Base-by-base conservation (phyloP, 2,329 filamentous ascomycete genomes). In the Gaeumannomyces tritici region DNA sequence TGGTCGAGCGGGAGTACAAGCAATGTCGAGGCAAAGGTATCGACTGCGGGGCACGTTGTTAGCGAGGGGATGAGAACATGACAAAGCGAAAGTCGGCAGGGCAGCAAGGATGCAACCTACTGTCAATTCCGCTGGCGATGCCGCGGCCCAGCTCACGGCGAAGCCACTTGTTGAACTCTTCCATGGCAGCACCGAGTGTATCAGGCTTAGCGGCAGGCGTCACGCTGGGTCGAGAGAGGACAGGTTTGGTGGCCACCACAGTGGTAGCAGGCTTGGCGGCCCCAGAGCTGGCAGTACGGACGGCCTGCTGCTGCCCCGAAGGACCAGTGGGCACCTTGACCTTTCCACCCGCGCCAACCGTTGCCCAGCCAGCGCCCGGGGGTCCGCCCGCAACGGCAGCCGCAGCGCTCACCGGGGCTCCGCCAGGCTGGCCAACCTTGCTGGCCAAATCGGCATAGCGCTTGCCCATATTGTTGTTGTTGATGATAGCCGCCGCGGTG, bases 151-250 rank as follows among this genome's bases (percentile, higher is more conserved):
- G 80, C 72, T 95, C 88, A 62, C 86, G 83, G 68, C 89, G 86
- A 24, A 93, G 86, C 95, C 95, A 99, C 75, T 96, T 97, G 71
- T 87, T 88, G 74, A 99, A 96, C 74, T 98, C 95, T 55, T 96
- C 93, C 73, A 91, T 86, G 3, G 95, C 93, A 26, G 76, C 71
- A 62, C 68, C 69, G 15, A 72, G 70, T 26, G 74, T 74, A 26
- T 74, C 71, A 58, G 76, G 80, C 63, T 76, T 75, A 7, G 73
- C 71, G 28, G 76, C 71, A 9, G 79, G 75, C 15, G 74, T 73
- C 12, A 77, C 73, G 9, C 81, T 73, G 80, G 64, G 4, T 24
- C 47, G 4, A 65, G 66, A 18, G 29, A 33, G 33, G 21, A 42
- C 55, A 24, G 60, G n/a, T 31, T 57, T 61, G 31, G 77, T 72